A percentile compares a stretch with the other conserved stretches of the same genome.
phyloP scores from a whole-genome alignment of 345 rosid species.

The Conringia planisiliqua region DNA sequence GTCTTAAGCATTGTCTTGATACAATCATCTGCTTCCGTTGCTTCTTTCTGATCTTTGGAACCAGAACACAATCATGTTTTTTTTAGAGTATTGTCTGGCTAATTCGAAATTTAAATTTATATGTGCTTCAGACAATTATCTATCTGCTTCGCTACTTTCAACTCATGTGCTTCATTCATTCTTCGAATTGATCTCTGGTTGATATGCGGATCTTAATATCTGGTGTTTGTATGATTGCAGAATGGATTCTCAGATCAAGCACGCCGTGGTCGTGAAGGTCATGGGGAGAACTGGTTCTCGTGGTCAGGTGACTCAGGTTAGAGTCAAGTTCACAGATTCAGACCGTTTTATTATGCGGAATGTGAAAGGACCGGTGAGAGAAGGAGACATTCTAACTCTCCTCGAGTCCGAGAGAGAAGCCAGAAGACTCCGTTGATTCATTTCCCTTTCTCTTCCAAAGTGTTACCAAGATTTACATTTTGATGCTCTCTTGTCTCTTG shows the following conservation, averaged over 20 bases:
- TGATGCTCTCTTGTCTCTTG: conserved; percentile 11
- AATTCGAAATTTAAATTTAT: too few species aligned
- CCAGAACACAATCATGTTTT: neutral
- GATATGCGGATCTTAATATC: neutral
- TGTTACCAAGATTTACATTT: conserved; percentile 5
- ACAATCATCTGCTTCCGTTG: neutral
- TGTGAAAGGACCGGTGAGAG: conserved; percentile 83
- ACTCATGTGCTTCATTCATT: neutral
- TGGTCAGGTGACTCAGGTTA: conserved; percentile 40
- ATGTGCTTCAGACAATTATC: neutral
- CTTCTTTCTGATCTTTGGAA: neutral
- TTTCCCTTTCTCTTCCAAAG: neutral
- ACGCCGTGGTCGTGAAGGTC: conserved; percentile 78
- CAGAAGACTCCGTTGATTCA: conserved; percentile 68
- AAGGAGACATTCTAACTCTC: conserved; percentile 75
- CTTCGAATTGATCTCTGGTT: neutral
- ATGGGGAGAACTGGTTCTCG: conserved; percentile 51
- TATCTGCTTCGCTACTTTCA: neutral
- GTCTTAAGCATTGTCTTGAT: neutral
- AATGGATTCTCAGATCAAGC: conserved; percentile 78
- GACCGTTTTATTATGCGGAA: conserved; percentile 69
- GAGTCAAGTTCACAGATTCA: conserved; percentile 40
- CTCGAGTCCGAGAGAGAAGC: conserved; percentile 90
- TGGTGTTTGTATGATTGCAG: conserved; percentile 22
- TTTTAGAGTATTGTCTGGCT: neutral